Percentiles rank a stretch among this genome's conserved stretches.
These are phyloP conservation scores for Marasmius fiardii DNA, from an alignment of 1,284 basidiomycete species.

Conservation along the genomic window DNA sequence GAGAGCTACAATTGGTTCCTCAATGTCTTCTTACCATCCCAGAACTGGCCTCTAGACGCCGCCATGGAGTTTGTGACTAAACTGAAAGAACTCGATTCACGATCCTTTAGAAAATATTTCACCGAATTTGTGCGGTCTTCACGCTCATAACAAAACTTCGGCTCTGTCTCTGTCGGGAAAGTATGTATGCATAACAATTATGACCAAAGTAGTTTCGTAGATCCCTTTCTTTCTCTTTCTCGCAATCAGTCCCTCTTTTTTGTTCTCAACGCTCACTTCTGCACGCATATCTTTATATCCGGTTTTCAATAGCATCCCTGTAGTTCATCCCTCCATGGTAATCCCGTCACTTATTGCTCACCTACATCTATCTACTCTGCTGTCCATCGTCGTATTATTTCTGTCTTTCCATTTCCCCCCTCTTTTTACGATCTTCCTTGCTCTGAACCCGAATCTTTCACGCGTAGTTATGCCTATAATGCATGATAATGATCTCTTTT, in stretches of 20 bases:
- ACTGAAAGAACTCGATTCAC: slow-evolving; percentile 75
- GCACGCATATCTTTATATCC: slow-evolving; percentile 6
- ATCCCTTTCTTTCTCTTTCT: not conserved
- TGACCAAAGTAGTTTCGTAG: not conserved
- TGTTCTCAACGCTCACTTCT: not conserved
- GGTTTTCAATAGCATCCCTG: not conserved
- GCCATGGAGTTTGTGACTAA: slow-evolving; percentile 80
- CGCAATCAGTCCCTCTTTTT: not conserved
- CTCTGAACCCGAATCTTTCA: not conserved
- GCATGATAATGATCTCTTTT: not conserved
- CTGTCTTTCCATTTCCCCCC: not conserved
- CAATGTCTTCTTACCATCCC: slow-evolving; percentile 80
- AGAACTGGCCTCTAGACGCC: slow-evolving; percentile 81
- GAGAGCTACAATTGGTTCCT: slow-evolving; percentile 87
- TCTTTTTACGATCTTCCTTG: not conserved
- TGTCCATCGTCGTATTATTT: not conserved
- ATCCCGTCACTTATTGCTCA: not conserved
- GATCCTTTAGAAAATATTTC: slow-evolving; percentile 88
- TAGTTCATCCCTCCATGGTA: not conserved
- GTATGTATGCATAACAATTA: slow-evolving; percentile 11
- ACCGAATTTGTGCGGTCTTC: slow-evolving; percentile 79
- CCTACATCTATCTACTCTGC: not conserved
- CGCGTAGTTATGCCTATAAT: slow-evolving; percentile 1
- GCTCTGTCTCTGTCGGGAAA: slow-evolving; percentile 13
- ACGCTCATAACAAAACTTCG: slow-evolving; percentile 50